These are phyloP conservation scores for Cystobasidium slooffiae DNA, from an alignment of 1,284 basidiomycete species.

Conservation along the genomic window DNA sequence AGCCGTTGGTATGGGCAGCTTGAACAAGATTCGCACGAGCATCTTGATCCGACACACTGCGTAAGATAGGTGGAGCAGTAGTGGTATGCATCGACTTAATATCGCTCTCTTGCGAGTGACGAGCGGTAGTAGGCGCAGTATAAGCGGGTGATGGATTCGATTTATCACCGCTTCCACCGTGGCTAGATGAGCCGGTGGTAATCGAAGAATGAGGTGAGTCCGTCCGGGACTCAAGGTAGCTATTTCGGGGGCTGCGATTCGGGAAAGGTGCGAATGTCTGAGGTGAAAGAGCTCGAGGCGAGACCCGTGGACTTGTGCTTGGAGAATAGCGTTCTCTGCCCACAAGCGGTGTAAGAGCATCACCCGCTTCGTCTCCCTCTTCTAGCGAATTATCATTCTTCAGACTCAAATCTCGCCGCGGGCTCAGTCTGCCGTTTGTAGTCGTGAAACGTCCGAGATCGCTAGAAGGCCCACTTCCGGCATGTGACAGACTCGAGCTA, in stretches of 20 bases:
- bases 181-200: constrained; percentile 3
- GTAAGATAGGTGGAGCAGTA: not conserved
- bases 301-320: not conserved
- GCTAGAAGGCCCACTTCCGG: not conserved
- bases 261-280: not conserved
- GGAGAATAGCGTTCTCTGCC: constrained; percentile 19
- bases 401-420: not conserved
- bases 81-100: not conserved
- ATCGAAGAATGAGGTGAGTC: constrained; percentile 24
- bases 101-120: constrained; percentile 5
- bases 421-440: not conserved
- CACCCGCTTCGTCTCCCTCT: constrained; percentile 16
- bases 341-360: constrained; percentile 22
- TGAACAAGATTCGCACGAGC: not conserved
- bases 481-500: constrained; percentile 8
- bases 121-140: constrained; percentile 24
- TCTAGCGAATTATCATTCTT: not conserved
- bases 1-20: not conserved
- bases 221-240: not conserved
- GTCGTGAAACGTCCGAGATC: not conserved
- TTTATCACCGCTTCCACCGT: not conserved
- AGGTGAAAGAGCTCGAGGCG: constrained; percentile 18
- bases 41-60: constrained; percentile 13
- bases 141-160: constrained; percentile 8
- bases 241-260: constrained; percentile 4